phyloP scores from a whole-genome alignment of 2,329 filamentous ascomycete genomes.

The Aspergillus arachidicola region DNA sequence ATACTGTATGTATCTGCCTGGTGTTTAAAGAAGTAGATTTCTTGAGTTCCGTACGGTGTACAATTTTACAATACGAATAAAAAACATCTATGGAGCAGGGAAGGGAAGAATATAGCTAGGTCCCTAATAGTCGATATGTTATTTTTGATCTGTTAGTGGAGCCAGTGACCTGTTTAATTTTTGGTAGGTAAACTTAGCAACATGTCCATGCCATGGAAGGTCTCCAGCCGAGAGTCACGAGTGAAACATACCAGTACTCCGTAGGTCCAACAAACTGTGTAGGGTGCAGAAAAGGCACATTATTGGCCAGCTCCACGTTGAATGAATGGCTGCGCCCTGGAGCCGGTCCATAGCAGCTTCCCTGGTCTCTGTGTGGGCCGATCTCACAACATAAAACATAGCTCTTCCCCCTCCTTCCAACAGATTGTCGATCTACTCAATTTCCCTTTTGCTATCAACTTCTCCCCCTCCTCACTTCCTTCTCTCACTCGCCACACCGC shows the following conservation, averaged over 20 bases:
- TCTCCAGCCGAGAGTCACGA: slow-evolving; percentile 17
- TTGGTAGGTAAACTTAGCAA: neutral
- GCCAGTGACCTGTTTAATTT: slow-evolving; percentile 3
- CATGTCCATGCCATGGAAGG: slow-evolving; percentile 11
- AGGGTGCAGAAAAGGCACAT: slow-evolving; percentile 24
- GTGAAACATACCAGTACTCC: slow-evolving; percentile 25
- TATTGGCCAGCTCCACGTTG: slow-evolving; percentile 26
- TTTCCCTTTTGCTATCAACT: slow-evolving; percentile 5
- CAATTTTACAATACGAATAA: neutral
- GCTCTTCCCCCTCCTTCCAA: slow-evolving; percentile 23
- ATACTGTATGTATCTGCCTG: too few species aligned
- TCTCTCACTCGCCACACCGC: slow-evolving; percentile 8
- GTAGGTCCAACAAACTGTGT: slow-evolving; percentile 16
- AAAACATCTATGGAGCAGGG: neutral
- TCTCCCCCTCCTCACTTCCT: slow-evolving; percentile 10
- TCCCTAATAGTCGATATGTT: neutral
- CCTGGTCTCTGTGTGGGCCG: slow-evolving; percentile 29
- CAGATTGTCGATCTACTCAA: slow-evolving; percentile 21
- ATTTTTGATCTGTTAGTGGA: slow-evolving; percentile 17
- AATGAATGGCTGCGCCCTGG: slow-evolving; percentile 16
- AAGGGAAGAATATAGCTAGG: neutral
- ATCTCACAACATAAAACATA: slow-evolving; percentile 34
- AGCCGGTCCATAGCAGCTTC: slow-evolving; percentile 27
- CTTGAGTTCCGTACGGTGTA: too few species aligned
- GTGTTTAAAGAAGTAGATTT: too few species aligned